Base-by-base conservation (phyloP, 441 rosid genomes). In the Eugenia klotzschiana region DNA sequence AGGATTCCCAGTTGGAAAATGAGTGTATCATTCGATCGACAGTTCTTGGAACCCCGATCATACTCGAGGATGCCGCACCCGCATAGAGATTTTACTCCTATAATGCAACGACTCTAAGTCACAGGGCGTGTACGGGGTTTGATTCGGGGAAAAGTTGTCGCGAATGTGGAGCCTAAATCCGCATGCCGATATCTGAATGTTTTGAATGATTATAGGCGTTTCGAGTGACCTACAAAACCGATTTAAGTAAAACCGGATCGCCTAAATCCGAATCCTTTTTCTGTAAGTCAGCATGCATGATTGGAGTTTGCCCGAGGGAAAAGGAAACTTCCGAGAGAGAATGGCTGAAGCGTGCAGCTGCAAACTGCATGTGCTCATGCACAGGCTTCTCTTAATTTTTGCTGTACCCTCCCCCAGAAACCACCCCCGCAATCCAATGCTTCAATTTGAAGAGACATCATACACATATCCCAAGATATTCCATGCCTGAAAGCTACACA, bases 121-220 rank as follows among this genome's bases (percentile, higher is more conserved):
- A 0, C 1, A 3, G 3, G 4, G 15, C 8, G 3, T 0, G 2
- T 18, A 0, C 9, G 5, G 9, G 33, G 23, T 20, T 64, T 2
- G 14, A 64, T 33, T 18, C 8, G 3, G 18, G 74, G 33, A 64
- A 64, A 64, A 40, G 51, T 50, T 9, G 7, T 18, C 7, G 1
- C 0, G 46, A 33, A 8, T 64, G 23, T 2, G 25, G 25, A 64
- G n/a, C 4, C 14, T 64, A 33, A 33, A 33, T 20, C 46, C 1
- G 13, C 77, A 33, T 5, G 15, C 25, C 0, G 0, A 11, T 33
- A 33, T 8, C 2, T 33, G 46, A 8, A 64, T 20, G 9, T 18
- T 64, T 64, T 18, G 46, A 64, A 64, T 54, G 57, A 22, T 54
- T 54, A 8, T 54, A 10, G 23, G 23, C 0, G 74, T 4, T 33